A percentile compares a stretch with the other conserved stretches of the same genome.
These are phyloP conservation scores for Aspergillus piperis DNA, from an alignment of 2,329 filamentous ascomycete genomes.

Conservation along the genomic window DNA sequence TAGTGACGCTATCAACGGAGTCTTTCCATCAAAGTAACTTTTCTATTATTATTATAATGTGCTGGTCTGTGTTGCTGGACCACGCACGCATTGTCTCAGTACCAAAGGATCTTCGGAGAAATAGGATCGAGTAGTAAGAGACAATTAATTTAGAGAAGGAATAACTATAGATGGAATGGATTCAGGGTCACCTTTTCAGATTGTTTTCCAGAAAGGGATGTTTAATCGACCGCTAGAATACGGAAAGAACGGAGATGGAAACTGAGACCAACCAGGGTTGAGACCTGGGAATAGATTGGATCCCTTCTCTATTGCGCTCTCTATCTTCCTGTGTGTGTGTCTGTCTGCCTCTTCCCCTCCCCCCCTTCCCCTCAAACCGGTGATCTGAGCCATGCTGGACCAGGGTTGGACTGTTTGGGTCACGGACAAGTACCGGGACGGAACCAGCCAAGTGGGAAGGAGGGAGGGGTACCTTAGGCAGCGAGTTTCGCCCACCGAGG, in stretches of 20 bases:
- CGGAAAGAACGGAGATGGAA: constrained; percentile 6
- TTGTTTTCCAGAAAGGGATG: background rate
- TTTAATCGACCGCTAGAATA: constrained; percentile 7
- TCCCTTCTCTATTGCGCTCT: background rate
- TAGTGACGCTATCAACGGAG: background rate
- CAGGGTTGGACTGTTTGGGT: background rate
- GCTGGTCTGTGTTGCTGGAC: background rate
- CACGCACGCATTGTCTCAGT: background rate
- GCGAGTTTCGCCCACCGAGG: background rate
- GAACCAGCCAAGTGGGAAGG: background rate
- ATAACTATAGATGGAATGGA: too few relatives aligned
- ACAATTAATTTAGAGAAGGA: background rate
- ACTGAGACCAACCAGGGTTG: constrained; percentile 8
- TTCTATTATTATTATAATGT: background rate
- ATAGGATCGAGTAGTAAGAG: background rate
- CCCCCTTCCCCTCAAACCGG: background rate
- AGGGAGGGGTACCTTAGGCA: background rate
- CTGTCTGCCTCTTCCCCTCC: background rate
- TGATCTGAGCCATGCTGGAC: constrained; percentile 7
- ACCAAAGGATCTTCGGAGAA: background rate
- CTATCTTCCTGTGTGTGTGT: too few relatives aligned
- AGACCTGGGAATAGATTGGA: background rate
- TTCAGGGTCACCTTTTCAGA: background rate
- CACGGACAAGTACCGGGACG: constrained; percentile 1
- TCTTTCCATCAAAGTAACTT: background rate